Conservation (phyloP, 192 early-diverging fungal genomes). For the Linnemannia zychae region DNA sequence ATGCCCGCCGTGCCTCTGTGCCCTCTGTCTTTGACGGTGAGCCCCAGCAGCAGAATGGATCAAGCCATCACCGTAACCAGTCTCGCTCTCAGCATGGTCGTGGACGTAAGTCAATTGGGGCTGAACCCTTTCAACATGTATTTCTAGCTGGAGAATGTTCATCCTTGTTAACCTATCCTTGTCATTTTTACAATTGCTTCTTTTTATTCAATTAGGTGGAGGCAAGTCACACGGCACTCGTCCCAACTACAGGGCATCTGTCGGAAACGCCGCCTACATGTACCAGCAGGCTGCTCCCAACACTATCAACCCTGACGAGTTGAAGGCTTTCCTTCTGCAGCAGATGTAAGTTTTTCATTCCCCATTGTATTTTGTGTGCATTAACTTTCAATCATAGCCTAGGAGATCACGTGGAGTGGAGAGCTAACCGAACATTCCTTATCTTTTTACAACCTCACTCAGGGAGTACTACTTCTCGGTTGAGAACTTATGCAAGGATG, state of each 20-base stretch:
- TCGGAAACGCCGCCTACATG: constrained; percentile 36
- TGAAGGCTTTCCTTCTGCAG: constrained; percentile 71
- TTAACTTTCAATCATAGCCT: not conserved
- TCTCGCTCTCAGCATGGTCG: constrained; percentile 30
- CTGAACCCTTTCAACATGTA: not conserved
- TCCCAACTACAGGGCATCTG: constrained; percentile 40
- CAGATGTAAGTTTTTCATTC: constrained; percentile 66
- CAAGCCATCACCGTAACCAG: constrained; percentile 31
- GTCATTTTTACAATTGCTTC: not conserved
- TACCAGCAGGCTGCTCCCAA: constrained; percentile 23
- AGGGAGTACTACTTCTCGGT: constrained; percentile 98
- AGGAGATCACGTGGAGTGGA: too few species aligned
- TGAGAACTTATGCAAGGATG: constrained; percentile 96
- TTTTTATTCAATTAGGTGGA: constrained; percentile 18
- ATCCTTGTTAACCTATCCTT: not conserved
- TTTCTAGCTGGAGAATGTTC: not conserved
- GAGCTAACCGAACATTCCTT: not conserved
- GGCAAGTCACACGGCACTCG: constrained; percentile 26
- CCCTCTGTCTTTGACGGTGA: constrained; percentile 50
- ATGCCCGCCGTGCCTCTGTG: constrained; percentile 48
- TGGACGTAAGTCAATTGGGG: constrained; percentile 35
- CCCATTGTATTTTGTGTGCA: not conserved
- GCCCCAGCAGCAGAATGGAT: constrained; percentile 25
- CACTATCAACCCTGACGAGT: constrained; percentile 44
- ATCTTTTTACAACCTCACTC: not conserved